phyloP scores from a whole-genome alignment of 176 grass and related monocot species.

The Coix lacrymajobi region DNA sequence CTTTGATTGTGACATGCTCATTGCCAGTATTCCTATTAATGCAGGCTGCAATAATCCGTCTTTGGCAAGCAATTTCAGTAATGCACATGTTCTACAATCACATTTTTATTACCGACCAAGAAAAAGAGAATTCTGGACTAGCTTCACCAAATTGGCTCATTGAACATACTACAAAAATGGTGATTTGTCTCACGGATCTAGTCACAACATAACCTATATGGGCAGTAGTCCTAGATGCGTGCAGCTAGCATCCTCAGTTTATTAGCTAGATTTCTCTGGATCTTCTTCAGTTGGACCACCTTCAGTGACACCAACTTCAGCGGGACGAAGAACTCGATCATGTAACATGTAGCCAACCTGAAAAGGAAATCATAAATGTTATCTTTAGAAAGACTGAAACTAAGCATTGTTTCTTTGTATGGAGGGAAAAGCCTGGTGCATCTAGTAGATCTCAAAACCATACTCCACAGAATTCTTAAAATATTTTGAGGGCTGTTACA shows the following conservation, averaged over 20 bases:
- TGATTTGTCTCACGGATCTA: conserved; percentile 1
- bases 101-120: background rate
- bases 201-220: background rate
- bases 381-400: background rate
- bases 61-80: background rate
- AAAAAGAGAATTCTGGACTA: background rate
- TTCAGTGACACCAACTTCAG: conserved; percentile 54
- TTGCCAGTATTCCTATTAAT: background rate
- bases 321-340: conserved; percentile 56
- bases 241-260: background rate
- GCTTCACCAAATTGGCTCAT: background rate
- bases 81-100: background rate
- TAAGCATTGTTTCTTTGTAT: background rate
- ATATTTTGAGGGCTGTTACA: background rate
- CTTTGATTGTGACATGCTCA: too few species aligned
- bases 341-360: conserved; percentile 59
- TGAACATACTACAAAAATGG: conserved; percentile 17
- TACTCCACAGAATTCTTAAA: background rate
- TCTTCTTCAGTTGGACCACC: conserved; percentile 25
- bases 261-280: conserved; percentile 3
- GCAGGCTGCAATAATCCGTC: background rate
- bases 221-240: background rate
- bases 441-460: background rate
- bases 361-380: background rate
- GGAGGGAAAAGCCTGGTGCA: background rate